Base-by-base conservation (phyloP, 2,329 filamentous ascomycete species). In the Kalaharituber pfeilii region DNA sequence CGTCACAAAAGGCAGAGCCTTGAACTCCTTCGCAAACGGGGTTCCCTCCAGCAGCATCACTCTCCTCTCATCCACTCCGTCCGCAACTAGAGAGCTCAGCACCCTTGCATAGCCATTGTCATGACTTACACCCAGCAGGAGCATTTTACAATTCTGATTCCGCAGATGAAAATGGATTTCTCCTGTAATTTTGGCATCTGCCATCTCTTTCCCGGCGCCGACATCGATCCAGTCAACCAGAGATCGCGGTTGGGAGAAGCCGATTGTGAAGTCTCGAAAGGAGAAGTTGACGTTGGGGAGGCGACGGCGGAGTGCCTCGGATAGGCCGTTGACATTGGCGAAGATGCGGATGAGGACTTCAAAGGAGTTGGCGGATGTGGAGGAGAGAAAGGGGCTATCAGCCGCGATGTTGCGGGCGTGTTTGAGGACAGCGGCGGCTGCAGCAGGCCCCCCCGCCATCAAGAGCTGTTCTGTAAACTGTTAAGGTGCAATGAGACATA, bases 141-240 rank as follows among this genome's bases (percentile, higher is more conserved):
- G 70, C 60, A 79, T 74, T 62, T 74, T 77, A 69, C 79, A 82
- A 63, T 79, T 80, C 58, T 71, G 67, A 57, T 80, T 80, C 59
- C 71, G 69, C 49, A 81, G 67, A 64, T 82, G 60, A 56, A 61
- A 63, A 52, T 53, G 59, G 53, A 63, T 59, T 56, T 61, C 62
- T 42, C 61, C 64, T 66, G 25, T 74, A 59, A 82, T 75, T 65
- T 81, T 81, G 49, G 72, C 72, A 63, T 78, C 75, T 6, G 75
- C 73, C 50, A 74, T 70, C 61, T 80, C 76, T 64, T 78, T 79
- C 45, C 73, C 73, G 60, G 72, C 67, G 29, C 78, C 78, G 52
- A 81, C 73, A 62, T 82, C 78, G 55, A 81, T 69, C 68, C 80
- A 81, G 65, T 81, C 77, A 68, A 81, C 80, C 9, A 72, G 73